Percentiles rank a stretch among this genome's conserved stretches.
Conservation (phyloP, 2,329 filamentous ascomycete species). For the Aaosphaeria pasadenensis region DNA sequence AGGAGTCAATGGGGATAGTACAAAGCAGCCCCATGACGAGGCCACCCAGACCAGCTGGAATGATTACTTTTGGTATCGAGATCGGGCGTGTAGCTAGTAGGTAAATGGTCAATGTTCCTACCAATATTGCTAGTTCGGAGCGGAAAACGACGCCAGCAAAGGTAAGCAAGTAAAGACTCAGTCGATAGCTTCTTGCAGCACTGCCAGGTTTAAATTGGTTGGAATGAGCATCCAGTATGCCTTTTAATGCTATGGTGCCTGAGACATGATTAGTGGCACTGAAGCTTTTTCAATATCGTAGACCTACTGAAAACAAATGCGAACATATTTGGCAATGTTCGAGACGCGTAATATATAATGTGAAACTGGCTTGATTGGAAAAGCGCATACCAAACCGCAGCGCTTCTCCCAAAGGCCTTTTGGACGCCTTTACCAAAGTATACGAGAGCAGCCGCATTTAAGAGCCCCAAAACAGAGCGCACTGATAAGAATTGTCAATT, state of each 20-base stretch:
- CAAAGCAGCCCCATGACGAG: constrained; percentile 63
- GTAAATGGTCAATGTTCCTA: constrained; percentile 64
- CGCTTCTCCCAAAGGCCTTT: constrained; percentile 64
- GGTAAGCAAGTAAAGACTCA: constrained; percentile 73
- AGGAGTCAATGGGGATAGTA: constrained; percentile 79
- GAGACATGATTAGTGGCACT: neutral
- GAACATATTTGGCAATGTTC: constrained; percentile 95
- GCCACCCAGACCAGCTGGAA: constrained; percentile 65
- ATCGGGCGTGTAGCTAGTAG: constrained; percentile 58
- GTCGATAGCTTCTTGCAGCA: constrained; percentile 51
- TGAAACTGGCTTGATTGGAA: constrained; percentile 88
- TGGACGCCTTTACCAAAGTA: constrained; percentile 63
- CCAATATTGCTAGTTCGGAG: constrained; percentile 80
- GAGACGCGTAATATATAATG: constrained; percentile 84
- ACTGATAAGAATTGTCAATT: constrained; percentile 44
- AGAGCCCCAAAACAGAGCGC: constrained; percentile 71
- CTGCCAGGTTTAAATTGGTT: constrained; percentile 31
- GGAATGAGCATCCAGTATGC: constrained; percentile 48
- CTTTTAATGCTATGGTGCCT: constrained; percentile 65
- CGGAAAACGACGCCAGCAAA: constrained; percentile 82
- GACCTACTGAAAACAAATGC: constrained; percentile 78
- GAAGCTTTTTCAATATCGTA: neutral
- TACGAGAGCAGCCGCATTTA: constrained; percentile 69
- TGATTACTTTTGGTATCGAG: constrained; percentile 54
- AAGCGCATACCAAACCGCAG: constrained; percentile 74